phyloP scores from a whole-genome alignment of 805 yeast species.

The Wickerhamomyces hampshirensis region DNA sequence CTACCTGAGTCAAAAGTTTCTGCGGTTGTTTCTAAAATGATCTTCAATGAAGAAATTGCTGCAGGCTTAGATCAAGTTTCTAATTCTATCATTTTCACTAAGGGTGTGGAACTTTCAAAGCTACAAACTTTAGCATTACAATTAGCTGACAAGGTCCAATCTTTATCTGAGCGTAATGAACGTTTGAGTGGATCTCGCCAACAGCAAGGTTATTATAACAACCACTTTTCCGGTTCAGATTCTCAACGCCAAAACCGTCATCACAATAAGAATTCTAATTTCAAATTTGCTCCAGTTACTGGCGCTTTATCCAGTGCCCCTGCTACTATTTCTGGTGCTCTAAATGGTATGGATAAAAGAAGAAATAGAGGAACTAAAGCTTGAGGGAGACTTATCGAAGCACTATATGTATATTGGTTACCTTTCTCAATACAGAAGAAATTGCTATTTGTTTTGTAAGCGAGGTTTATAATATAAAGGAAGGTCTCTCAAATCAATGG shows the following conservation, averaged over 20 bases:
- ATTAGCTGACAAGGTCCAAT: constrained; percentile 74
- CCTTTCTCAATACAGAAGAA: background rate
- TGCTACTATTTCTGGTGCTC: constrained; percentile 31
- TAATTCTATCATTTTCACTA: constrained; percentile 59
- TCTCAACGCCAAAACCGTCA: constrained; percentile 24
- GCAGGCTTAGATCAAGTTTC: constrained; percentile 71
- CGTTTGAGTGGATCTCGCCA: constrained; percentile 68
- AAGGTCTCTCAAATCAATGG: too few species aligned
- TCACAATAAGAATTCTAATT: constrained; percentile 24
- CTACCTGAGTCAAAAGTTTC: constrained; percentile 51
- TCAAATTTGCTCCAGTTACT: constrained; percentile 28
- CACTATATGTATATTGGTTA: background rate
- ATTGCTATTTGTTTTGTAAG: background rate
- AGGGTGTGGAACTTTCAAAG: constrained; percentile 75
- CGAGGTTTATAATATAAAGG: too few species aligned
- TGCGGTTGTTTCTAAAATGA: constrained; percentile 67
- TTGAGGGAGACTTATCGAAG: background rate
- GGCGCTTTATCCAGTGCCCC: constrained; percentile 31
- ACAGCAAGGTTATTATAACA: constrained; percentile 23
- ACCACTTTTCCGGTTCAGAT: constrained; percentile 15
- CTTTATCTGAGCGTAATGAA: constrained; percentile 80
- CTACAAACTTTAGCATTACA: constrained; percentile 85
- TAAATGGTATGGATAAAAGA: constrained; percentile 32
- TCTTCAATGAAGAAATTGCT: constrained; percentile 68
- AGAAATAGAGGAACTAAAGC: constrained; percentile 23